A percentile compares a stretch with the other conserved stretches of the same genome.
phyloP scores from a whole-genome alignment of 331 rosid species.

The Arachis monticola region DNA sequence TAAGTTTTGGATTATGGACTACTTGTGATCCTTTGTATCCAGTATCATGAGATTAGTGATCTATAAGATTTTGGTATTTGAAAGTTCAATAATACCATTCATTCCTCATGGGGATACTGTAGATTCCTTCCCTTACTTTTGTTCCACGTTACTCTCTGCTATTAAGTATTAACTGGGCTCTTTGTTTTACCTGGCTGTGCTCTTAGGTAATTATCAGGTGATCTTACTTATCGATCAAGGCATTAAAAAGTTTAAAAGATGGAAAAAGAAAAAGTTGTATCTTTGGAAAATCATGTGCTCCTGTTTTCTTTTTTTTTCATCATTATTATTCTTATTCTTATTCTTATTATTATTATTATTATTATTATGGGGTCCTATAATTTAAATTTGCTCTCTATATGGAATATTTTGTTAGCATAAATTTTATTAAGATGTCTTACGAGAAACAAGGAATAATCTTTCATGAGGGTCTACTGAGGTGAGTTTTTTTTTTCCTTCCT shows the following conservation, averaged over 20 bases:
- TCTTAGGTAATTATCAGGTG: neutral
- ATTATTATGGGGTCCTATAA: too few species aligned
- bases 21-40: neutral
- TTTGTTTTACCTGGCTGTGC: neutral
- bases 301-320: too few species aligned
- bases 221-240: too few species aligned
- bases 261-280: too few species aligned
- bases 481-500: neutral
- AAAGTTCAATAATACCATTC: neutral
- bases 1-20: neutral
- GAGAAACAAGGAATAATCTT: slow-evolving; percentile 6
- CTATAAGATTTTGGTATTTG: neutral
- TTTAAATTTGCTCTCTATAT: neutral
- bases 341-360: too few species aligned
- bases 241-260: too few species aligned
- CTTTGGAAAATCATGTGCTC: too few species aligned
- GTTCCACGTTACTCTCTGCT: neutral
- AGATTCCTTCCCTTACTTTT: neutral
- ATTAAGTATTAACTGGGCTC: neutral
- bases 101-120: neutral
- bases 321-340: too few species aligned
- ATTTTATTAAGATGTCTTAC: neutral
- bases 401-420: neutral
- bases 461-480: neutral
- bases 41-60: neutral